Percentiles rank a stretch among this genome's conserved stretches.
These are phyloP conservation scores for Talaromyces rugulosus DNA, from an alignment of 2,329 filamentous ascomycete species.

Conservation along the genomic window DNA sequence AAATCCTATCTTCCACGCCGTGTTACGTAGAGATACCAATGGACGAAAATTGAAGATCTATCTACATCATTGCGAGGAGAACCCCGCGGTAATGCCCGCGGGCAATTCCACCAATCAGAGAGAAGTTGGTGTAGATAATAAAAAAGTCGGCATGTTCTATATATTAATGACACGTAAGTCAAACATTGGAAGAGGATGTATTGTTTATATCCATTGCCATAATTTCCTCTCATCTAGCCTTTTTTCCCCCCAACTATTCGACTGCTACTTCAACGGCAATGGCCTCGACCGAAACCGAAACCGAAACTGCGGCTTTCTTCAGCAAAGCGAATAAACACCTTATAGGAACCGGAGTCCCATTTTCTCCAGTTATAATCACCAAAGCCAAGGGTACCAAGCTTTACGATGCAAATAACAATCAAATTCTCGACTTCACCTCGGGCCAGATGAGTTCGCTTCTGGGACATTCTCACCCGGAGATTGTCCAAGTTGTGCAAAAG, in stretches of 20 bases:
- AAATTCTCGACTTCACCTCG: slow-evolving; percentile 57
- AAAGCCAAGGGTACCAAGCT: slow-evolving; percentile 44
- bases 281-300: too few relatives aligned
- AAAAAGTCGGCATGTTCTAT: neutral
- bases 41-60: too few relatives aligned
- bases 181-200: too few relatives aligned
- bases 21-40: neutral
- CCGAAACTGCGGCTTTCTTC: slow-evolving; percentile 25
- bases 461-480: slow-evolving; percentile 56
- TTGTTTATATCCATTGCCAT: too few relatives aligned
- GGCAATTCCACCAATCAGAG: neutral
- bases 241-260: too few relatives aligned
- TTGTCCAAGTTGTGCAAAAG: slow-evolving; percentile 50
- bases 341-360: slow-evolving; percentile 30
- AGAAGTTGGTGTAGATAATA: neutral
- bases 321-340: slow-evolving; percentile 37
- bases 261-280: too few relatives aligned
- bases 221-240: too few relatives aligned
- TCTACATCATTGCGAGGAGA: neutral
- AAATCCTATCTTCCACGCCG: neutral
- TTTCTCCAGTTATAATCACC: slow-evolving; percentile 39
- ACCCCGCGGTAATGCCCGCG: neutral
- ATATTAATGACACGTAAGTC: too few relatives aligned
- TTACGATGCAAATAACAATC: slow-evolving; percentile 40
- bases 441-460: slow-evolving; percentile 59